Conservation (phyloP, 768 basidiomycete species). For the Kwoniella mangroviensis region DNA sequence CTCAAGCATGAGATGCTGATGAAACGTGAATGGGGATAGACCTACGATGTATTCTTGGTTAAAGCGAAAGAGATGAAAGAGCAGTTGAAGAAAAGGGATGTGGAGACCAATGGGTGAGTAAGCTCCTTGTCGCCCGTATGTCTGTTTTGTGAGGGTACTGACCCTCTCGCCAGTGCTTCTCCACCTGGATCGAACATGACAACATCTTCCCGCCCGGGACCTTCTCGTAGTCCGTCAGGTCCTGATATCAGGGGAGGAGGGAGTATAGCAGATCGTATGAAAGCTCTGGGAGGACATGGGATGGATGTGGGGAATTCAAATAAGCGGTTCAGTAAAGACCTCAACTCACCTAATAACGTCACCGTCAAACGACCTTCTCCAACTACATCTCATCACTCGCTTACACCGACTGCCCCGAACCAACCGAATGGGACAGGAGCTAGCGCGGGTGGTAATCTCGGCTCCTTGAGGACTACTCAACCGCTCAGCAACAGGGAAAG, state of each 20-base stretch:
- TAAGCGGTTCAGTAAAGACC: slow-evolving; percentile 68
- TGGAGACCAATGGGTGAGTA: slow-evolving; percentile 56
- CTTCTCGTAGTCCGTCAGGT: slow-evolving; percentile 48
- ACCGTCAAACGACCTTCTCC: slow-evolving; percentile 1
- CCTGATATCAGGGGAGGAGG: slow-evolving; percentile 64
- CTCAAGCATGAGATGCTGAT: neutral
- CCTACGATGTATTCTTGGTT: slow-evolving; percentile 51
- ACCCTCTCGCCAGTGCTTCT: neutral
- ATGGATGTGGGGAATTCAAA: slow-evolving; percentile 64
- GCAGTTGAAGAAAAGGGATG: slow-evolving; percentile 59
- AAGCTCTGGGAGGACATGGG: slow-evolving; percentile 73
- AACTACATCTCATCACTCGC: neutral
- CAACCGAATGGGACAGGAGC: slow-evolving; percentile 1
- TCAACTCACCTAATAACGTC: slow-evolving; percentile 42
- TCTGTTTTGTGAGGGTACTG: neutral
- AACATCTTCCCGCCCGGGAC: slow-evolving; percentile 24
- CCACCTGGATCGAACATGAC: slow-evolving; percentile 23
- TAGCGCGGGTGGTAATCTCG: slow-evolving; percentile 20
- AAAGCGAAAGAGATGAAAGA: slow-evolving; percentile 62
- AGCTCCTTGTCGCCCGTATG: neutral
- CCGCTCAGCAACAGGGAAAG: slow-evolving; percentile 26
- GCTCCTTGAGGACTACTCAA: slow-evolving; percentile 50
- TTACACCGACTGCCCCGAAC: neutral
- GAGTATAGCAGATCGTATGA: slow-evolving; percentile 80
- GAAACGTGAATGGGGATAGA: slow-evolving; percentile 27